Evolutionary conservation across 2,329 filamentous ascomycete species (phyloP).

Genomic region (Xylariaceae sp.): DNA sequence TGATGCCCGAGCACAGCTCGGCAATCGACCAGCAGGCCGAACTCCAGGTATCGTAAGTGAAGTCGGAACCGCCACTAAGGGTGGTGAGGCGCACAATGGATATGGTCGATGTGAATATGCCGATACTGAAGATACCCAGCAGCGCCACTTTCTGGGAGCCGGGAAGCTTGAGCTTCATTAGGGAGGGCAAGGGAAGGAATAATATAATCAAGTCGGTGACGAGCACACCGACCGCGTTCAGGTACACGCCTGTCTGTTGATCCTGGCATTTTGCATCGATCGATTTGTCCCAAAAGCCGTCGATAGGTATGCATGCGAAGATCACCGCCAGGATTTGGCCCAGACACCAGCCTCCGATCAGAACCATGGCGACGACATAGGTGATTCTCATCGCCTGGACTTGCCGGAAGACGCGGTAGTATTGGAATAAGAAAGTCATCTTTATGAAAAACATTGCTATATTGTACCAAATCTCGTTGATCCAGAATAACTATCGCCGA

Average conservation of each 20-base stretch:
- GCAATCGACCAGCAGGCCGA: constrained; percentile 10
- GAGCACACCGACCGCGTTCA: constrained; percentile 7
- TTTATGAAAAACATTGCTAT: constrained; percentile 27
- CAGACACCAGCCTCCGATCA: constrained; percentile 24
- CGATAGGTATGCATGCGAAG: constrained; percentile 23
- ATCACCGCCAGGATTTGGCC: constrained; percentile 22
- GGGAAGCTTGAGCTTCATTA: constrained; percentile 7
- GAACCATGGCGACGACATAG: constrained; percentile 21
- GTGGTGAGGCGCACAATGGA: constrained; percentile 10
- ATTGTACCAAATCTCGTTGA: constrained; percentile 30
- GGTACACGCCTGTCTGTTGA: constrained; percentile 4
- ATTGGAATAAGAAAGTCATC: constrained; percentile 33
- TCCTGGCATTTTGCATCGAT: constrained; percentile 6
- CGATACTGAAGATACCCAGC: constrained; percentile 7
- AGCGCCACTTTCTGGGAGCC: constrained; percentile 7
- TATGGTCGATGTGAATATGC: constrained; percentile 5
- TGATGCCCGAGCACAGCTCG: constrained; percentile 8
- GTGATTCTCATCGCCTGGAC: constrained; percentile 14
- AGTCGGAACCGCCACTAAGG: constrained; percentile 1
- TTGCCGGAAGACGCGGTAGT: constrained; percentile 30
- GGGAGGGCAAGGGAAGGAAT: constrained; percentile 4
- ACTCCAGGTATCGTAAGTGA: constrained; percentile 5
- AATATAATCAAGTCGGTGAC: constrained; percentile 8
- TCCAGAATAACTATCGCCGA: constrained; percentile 23
- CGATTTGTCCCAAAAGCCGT: constrained; percentile 23